phyloP scores from a whole-genome alignment of 2,329 filamentous ascomycete genomes.

The Aureobasidium zeae region DNA sequence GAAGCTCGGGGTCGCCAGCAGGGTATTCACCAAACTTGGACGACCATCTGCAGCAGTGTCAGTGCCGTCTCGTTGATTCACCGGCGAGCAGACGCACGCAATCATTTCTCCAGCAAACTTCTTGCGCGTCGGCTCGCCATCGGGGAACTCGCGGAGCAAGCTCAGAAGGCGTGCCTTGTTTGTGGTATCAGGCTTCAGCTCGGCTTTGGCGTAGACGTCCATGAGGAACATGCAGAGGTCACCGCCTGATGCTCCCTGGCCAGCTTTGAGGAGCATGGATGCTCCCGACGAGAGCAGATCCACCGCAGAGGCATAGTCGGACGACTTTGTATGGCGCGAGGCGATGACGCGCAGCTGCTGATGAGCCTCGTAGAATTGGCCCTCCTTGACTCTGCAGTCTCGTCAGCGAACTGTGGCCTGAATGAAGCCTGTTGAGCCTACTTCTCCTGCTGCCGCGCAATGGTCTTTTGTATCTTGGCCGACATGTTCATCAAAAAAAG shows the following conservation, averaged over 20 bases:
- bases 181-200: slow-evolving; percentile 64
- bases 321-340: slow-evolving; percentile 80
- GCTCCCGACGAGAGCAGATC: slow-evolving; percentile 81
- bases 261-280: slow-evolving; percentile 75
- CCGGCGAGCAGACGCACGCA: slow-evolving; percentile 44
- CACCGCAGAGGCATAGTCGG: slow-evolving; percentile 75
- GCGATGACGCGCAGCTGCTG: slow-evolving; percentile 96
- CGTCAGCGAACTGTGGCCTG: slow-evolving; percentile 17
- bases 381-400: slow-evolving; percentile 65
- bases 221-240: slow-evolving; percentile 81
- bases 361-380: slow-evolving; percentile 95
- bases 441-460: slow-evolving; percentile 70
- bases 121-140: slow-evolving; percentile 82
- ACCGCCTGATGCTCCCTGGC: slow-evolving; percentile 87
- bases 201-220: slow-evolving; percentile 83
- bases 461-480: slow-evolving; percentile 59
- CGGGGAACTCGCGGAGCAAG: slow-evolving; percentile 69
- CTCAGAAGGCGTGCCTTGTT: slow-evolving; percentile 67
- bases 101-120: slow-evolving; percentile 83
- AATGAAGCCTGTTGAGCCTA: slow-evolving; percentile 27
- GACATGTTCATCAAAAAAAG: too few relatives aligned
- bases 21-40: slow-evolving; percentile 76
- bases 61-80: not conserved
- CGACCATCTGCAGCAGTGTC: slow-evolving; percentile 56
- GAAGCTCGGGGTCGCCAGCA: slow-evolving; percentile 85